Percentiles rank a stretch among this genome's conserved stretches.
Evolutionary conservation across 805 yeast genomes (phyloP).

Genomic region (Brettanomyces custersianus): DNA sequence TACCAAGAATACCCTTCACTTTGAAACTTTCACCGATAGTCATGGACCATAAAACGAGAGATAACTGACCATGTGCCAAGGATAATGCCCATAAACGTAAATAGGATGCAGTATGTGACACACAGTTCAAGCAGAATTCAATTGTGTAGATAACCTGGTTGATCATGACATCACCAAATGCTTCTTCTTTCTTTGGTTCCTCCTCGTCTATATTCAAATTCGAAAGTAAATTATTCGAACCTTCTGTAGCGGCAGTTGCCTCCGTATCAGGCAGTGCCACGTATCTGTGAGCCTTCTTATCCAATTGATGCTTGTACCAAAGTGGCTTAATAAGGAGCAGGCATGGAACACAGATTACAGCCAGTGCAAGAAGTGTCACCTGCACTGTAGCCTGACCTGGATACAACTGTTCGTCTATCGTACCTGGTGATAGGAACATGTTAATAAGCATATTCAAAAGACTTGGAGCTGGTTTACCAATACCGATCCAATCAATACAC

Average conservation of each 20-base stretch:
- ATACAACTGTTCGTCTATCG: conserved; percentile 70
- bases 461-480: conserved; percentile 80
- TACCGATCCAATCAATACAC: conserved; percentile 83
- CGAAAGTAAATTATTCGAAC: conserved; percentile 22
- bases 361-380: conserved; percentile 59
- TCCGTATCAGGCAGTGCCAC: conserved; percentile 27
- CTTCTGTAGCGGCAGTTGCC: conserved; percentile 14
- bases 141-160: conserved; percentile 97
- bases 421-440: conserved; percentile 94
- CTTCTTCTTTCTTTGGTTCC: conserved; percentile 48
- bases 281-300: conserved; percentile 36
- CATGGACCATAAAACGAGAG: conserved; percentile 95
- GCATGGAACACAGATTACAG: conserved; percentile 90
- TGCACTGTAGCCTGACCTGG: conserved; percentile 75
- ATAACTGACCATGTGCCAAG: conserved; percentile 92
- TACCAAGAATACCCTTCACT: conserved; percentile 54
- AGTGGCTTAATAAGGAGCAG: conserved; percentile 78
- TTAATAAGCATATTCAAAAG: conserved; percentile 88
- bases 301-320: conserved; percentile 32
- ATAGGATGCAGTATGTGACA: conserved; percentile 97
- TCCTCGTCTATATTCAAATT: conserved; percentile 34
- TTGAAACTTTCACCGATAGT: conserved; percentile 77
- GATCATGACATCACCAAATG: conserved; percentile 90
- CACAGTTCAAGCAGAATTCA: conserved; percentile 94
- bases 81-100: conserved; percentile 96